These are phyloP conservation scores for Chrysanthemum lavandulifolium DNA, from an alignment of 129 eudicot genomes.

Conservation along the genomic window DNA sequence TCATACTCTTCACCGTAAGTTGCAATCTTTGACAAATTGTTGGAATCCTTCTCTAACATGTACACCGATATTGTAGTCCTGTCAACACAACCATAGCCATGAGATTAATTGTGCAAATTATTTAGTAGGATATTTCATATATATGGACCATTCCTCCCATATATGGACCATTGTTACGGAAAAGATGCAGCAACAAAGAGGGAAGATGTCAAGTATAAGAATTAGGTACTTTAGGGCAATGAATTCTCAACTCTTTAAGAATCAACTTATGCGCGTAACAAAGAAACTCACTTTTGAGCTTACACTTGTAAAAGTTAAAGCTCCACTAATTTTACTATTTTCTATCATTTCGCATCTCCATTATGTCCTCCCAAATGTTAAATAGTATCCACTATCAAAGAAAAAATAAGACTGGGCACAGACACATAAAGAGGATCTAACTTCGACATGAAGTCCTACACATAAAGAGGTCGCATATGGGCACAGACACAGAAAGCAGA, in stretches of 20 bases:
- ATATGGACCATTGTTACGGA: background rate
- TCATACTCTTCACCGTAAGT: conserved; percentile 69
- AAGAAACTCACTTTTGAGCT: background rate
- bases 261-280: background rate
- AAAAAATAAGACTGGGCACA: background rate
- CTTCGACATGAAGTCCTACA: background rate
- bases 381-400: background rate
- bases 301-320: background rate
- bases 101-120: background rate
- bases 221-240: background rate
- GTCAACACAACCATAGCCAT: conserved; percentile 22
- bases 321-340: background rate
- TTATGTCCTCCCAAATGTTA: background rate
- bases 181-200: background rate
- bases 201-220: too few species aligned
- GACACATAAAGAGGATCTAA: background rate
- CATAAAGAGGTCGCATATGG: background rate
- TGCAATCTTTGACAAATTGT: conserved; percentile 49
- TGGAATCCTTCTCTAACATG: conserved; percentile 52
- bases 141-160: too few species aligned
- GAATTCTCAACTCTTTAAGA: background rate
- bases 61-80: conserved; percentile 68
- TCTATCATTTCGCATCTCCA: background rate
- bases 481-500: background rate
- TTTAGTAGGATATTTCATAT: too few species aligned